Base-by-base conservation (phyloP, 805 yeast species). In the Candida insectalens region DNA sequence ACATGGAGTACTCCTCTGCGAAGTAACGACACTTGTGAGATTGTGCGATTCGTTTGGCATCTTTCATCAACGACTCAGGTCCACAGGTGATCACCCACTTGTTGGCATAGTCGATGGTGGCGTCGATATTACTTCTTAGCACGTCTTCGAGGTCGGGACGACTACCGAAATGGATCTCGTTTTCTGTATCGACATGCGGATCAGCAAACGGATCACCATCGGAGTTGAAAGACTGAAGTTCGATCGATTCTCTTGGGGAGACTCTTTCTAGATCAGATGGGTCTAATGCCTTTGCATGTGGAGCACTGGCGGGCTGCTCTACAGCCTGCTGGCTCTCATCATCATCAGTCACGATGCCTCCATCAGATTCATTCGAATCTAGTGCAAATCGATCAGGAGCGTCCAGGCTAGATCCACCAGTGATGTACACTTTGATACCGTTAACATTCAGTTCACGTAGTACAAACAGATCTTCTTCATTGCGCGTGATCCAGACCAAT, bases 71-170 rank as follows among this genome's bases (percentile, higher is more conserved):
- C 0, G 62, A 40, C 2, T 48, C 45, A 1, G 79, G 79, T 1
- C 84, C 84, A 55, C 83, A 76, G 1, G 76, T 65, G 13, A 76
- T 51, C 0, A 74, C 47, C 74, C 78, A 75, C 35, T 61, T 64
- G 36, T 65, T 58, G 14, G 57, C 61, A 16, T 45, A 39, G 25
- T 62, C 62, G 2, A 48, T 49, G 0, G 60, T 53, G 5, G 46
- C 43, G n/a, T 43, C 33, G 2, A 59, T 37, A 9, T 52, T 42
- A 6, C 42, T 42, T 5, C 51, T 46, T 18, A 73, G 46, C 1
- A 59, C 35, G 4, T 37, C 36, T 3, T 50, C 44, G n/a, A 70
- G 50, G 27, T 57, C 45, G 6, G 82, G 81, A 41, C 77, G 53
- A 12, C 54, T 55, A 25, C 14, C 10, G 23, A 13, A 19, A 5